Percentiles rank a stretch among this genome's conserved stretches.
Conservation (phyloP, 2,329 filamentous ascomycete genomes). For the Pseudogymnoascus sp. region DNA sequence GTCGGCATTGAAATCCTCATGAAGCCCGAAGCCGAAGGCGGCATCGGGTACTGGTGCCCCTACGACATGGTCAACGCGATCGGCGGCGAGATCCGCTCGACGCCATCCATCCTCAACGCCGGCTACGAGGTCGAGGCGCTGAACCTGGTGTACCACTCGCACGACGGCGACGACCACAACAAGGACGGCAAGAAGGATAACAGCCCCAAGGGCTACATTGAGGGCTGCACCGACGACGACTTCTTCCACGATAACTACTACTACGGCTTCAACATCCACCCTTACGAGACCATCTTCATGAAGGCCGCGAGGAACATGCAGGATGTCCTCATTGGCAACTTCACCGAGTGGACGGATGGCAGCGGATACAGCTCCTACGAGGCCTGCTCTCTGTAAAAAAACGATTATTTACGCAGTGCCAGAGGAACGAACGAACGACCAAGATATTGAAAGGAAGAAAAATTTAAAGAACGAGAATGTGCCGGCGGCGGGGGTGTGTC, state of each 20-base stretch:
- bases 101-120: neutral
- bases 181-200: constrained; percentile 6
- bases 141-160: constrained; percentile 5
- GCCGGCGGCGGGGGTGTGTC: neutral
- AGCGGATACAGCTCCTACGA: constrained; percentile 7
- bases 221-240: constrained; percentile 23
- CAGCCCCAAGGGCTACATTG: constrained; percentile 15
- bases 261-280: constrained; percentile 30
- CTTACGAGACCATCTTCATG: constrained; percentile 33
- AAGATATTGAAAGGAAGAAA: neutral
- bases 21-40: constrained; percentile 19
- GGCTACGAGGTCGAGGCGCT: constrained; percentile 9
- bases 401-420: neutral
- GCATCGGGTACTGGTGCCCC: constrained; percentile 8
- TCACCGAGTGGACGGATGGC: constrained; percentile 24
- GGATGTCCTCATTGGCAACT: constrained; percentile 19
- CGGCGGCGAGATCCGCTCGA: neutral
- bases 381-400: neutral
- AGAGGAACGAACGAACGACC: neutral
- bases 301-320: constrained; percentile 30
- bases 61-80: constrained; percentile 7
- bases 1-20: constrained; percentile 32
- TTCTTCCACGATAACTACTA: constrained; percentile 24
- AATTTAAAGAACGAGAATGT: neutral
- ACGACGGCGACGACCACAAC: constrained; percentile 3